Evolutionary conservation across 768 basidiomycete genomes (phyloP), one percentile per base, ranked within the genome.

Genomic region (Termitomyces sp.): DNA sequence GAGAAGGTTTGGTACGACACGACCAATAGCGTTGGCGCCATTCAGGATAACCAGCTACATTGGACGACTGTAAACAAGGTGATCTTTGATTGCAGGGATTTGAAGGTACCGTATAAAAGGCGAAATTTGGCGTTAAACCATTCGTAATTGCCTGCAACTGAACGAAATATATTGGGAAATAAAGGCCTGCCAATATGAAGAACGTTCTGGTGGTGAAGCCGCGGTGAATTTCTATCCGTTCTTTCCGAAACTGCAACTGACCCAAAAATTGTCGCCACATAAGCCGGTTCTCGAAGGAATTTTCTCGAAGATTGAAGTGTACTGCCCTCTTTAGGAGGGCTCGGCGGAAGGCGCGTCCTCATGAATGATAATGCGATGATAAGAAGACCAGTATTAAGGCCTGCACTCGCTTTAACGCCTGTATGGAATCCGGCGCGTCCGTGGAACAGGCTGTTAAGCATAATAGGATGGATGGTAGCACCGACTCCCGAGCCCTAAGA

Each of bases 381-480:
- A 24, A 55, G 28, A 39, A 55, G 36, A 2, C 74, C 46, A 3
- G 33, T 34, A 33, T 48, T 48, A 4, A 58, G 51, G 24, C 51
- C 57, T 16, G 57, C 57, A 33, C 73, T 77, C 20, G 68, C 70
- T 16, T 75, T 71, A 12, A 78, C 75, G 16, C 75, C 75, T 36
- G 68, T 67, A 79, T 72, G 84, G 76, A 84, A 73, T 4, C 86
- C 83, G n/a, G 79, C 71, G 2, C 61, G 63, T 5, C 78, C 75
- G 54, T 80, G 71, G 58, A 80, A 77, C 56, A 76, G 70, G 47
- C 78, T 73, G 64, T 88, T 87, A n/a, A 89, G 72, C 73, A 86
- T 78, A 62, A 86, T 83, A 1, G 85, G 84, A 54, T 85, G 83
- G n/a, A 87, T 60, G 22, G 81, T 74, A 13, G 82, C 85, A 5